These are phyloP conservation scores for Suhomyces sp. DNA, from an alignment of 805 yeast genomes.

Conservation along the genomic window DNA sequence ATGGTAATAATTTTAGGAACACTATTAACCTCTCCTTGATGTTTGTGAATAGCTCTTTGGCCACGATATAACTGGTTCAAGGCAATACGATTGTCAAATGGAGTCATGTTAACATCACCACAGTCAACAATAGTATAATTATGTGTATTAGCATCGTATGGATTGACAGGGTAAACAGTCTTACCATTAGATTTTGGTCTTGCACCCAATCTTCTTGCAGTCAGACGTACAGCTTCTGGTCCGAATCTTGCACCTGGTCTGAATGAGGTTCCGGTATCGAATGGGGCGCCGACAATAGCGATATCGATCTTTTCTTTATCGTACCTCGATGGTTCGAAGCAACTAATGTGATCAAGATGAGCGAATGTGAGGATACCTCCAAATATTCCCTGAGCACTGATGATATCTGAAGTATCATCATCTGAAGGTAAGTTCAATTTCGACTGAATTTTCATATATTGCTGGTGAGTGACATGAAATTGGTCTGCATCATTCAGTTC, in stretches of 20 bases:
- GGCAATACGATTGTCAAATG: constrained; percentile 65
- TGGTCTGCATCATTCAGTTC: neutral
- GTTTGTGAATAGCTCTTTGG: constrained; percentile 47
- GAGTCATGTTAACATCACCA: constrained; percentile 67
- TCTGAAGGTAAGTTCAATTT: constrained; percentile 30
- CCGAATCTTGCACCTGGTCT: constrained; percentile 62
- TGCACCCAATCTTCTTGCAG: constrained; percentile 47
- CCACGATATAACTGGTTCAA: constrained; percentile 62
- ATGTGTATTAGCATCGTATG: constrained; percentile 45
- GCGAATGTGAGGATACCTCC: constrained; percentile 59
- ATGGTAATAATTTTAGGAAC: constrained; percentile 48
- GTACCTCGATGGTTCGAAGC: constrained; percentile 39
- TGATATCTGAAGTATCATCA: constrained; percentile 34
- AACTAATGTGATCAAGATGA: constrained; percentile 45
- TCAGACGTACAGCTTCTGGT: constrained; percentile 51
- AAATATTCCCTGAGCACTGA: constrained; percentile 23
- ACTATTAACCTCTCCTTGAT: constrained; percentile 14
- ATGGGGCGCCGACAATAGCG: constrained; percentile 60
- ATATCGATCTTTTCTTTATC: constrained; percentile 36
- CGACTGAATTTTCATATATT: constrained; percentile 16
- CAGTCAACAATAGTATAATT: constrained; percentile 51
- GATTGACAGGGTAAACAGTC: constrained; percentile 39
- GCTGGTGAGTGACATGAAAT: constrained; percentile 6
- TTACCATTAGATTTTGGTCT: constrained; percentile 5
- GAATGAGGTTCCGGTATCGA: constrained; percentile 56